Conservation (phyloP, 2,329 filamentous ascomycete genomes). For the Metarhizium guizhouense region DNA sequence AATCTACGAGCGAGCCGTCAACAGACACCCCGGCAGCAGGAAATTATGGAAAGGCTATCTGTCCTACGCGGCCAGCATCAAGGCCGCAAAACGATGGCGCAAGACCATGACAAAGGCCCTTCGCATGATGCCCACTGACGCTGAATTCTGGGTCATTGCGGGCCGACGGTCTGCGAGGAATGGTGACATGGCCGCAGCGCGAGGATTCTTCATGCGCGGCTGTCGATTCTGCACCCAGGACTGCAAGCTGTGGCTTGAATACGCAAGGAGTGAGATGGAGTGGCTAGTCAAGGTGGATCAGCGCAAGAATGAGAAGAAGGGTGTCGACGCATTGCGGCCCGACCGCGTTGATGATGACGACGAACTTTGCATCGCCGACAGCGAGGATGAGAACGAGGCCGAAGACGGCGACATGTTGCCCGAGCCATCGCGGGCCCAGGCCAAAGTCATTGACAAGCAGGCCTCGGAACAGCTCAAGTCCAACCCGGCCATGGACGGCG, state of each 20-base stretch:
- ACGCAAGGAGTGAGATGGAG: constrained; percentile 84
- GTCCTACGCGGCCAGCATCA: constrained; percentile 63
- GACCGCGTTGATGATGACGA: constrained; percentile 41
- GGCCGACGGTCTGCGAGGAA: constrained; percentile 68
- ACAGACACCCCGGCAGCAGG: constrained; percentile 73
- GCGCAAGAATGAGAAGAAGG: constrained; percentile 47
- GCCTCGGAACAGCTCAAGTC: constrained; percentile 48
- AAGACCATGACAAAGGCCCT: constrained; percentile 59
- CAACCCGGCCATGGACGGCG: constrained; percentile 83
- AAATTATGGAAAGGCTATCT: constrained; percentile 87
- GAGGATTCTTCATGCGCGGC: constrained; percentile 80
- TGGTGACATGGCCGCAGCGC: constrained; percentile 78
- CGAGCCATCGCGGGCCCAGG: constrained; percentile 30
- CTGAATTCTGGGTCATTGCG: constrained; percentile 80
- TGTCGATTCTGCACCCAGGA: constrained; percentile 79
- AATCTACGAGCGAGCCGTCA: constrained; percentile 78
- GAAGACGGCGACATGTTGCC: constrained; percentile 34
- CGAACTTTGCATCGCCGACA: constrained; percentile 32
- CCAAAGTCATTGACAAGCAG: constrained; percentile 37
- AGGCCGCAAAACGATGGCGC: constrained; percentile 57
- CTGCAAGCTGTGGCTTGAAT: constrained; percentile 75
- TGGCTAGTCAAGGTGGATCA: constrained; percentile 77
- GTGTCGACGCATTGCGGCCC: constrained; percentile 32
- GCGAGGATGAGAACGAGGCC: constrained; percentile 28
- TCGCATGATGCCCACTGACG: constrained; percentile 75